Conservation (phyloP, 148 eudicot genomes). For the Dianthus caryophyllus region DNA sequence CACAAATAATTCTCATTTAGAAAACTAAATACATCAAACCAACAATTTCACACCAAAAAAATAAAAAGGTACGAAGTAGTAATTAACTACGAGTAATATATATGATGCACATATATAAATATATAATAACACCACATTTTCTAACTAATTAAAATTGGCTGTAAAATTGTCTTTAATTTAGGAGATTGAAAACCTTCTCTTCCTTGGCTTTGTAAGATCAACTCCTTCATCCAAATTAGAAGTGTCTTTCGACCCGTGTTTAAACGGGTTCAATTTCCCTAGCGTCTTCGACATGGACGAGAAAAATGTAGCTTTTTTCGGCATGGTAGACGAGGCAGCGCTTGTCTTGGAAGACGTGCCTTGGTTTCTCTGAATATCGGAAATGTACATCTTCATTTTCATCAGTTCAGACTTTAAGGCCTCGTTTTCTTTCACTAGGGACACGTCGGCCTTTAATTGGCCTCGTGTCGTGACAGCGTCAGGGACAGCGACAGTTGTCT, state of each 20-base stretch:
- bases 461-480: conserved; percentile 37
- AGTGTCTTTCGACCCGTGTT: conserved; percentile 89
- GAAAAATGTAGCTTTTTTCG: conserved; percentile 55
- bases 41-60: no score
- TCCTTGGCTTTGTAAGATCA: conserved; percentile 79
- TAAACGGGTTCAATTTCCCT: conserved; percentile 89
- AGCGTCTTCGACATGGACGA: conserved; percentile 78
- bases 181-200: conserved; percentile 85
- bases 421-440: conserved; percentile 71
- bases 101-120: no score
- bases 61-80: no score
- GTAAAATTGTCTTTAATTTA: conserved; percentile 27
- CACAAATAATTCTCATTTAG: no score
- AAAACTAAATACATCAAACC: no score
- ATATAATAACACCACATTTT: not conserved
- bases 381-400: conserved; percentile 77
- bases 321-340: conserved; percentile 5
- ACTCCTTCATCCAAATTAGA: conserved; percentile 49
- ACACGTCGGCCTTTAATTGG: conserved; percentile 55
- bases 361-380: conserved; percentile 48
- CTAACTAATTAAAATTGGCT: not conserved
- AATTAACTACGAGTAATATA: no score
- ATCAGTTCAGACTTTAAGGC: conserved; percentile 53
- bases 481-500: conserved; percentile 12
- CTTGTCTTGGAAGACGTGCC: conserved; percentile 37